Percentiles rank a stretch among this genome's conserved stretches.
phyloP scores from a whole-genome alignment of 768 basidiomycete genomes.

The Calocybe gangraenosa region DNA sequence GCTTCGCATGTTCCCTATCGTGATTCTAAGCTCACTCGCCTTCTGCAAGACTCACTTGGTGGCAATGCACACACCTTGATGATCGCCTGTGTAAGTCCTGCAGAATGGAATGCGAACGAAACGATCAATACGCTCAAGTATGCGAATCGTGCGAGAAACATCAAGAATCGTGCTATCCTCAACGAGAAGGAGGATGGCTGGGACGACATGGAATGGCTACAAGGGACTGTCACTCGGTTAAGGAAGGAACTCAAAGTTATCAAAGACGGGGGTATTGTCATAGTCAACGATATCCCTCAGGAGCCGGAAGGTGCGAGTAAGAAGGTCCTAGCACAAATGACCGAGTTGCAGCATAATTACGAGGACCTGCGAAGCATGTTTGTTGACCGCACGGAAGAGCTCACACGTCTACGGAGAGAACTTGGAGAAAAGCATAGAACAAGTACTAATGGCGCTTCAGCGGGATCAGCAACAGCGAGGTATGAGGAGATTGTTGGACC shows the following conservation, averaged over 20 bases:
- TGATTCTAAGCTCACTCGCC: conserved; percentile 95
- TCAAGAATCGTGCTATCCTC: conserved; percentile 90
- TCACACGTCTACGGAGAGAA: conserved; percentile 74
- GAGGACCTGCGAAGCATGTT: conserved; percentile 80
- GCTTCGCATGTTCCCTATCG: conserved; percentile 94
- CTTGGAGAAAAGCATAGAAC: conserved; percentile 69
- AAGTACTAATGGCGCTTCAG: conserved; percentile 54
- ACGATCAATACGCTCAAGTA: conserved; percentile 96
- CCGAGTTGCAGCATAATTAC: conserved; percentile 81
- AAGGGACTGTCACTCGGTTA: conserved; percentile 78
- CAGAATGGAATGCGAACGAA: conserved; percentile 93
- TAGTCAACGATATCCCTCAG: conserved; percentile 25
- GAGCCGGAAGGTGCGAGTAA: conserved; percentile 65
- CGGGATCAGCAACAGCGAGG: conserved; percentile 54
- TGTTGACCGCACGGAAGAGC: conserved; percentile 85
- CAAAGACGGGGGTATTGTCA: conserved; percentile 57
- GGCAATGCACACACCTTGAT: conserved; percentile 98
- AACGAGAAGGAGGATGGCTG: conserved; percentile 97
- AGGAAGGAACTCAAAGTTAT: conserved; percentile 82
- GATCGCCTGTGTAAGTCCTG: conserved; percentile 97
- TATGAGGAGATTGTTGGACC: conserved; percentile 95
- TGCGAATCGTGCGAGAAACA: conserved; percentile 94
- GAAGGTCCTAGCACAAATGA: conserved; percentile 75
- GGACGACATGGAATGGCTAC: conserved; percentile 98
- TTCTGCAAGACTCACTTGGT: conserved; percentile 94